Evolutionary conservation across 441 rosid genomes (phyloP).

Genomic region (Pelargonium myrrhifolium): DNA sequence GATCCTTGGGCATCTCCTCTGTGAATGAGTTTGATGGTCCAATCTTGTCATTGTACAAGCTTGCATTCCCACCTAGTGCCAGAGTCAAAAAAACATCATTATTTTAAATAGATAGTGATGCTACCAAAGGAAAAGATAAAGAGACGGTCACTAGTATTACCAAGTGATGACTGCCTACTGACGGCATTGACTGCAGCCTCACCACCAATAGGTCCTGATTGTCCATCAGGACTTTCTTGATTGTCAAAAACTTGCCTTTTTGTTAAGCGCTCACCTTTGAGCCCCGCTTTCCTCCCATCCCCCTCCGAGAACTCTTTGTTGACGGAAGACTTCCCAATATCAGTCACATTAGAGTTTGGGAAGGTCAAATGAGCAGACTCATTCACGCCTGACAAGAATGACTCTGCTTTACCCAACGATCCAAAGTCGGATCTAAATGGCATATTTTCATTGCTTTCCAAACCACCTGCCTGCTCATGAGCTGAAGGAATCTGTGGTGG

Average conservation of each 20-base stretch:
- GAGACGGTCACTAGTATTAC: conserved; percentile 30
- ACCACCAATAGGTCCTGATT: conserved; percentile 27
- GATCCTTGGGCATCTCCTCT: conserved; percentile 31
- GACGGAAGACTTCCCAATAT: conserved; percentile 21
- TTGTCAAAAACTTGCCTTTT: conserved; percentile 32
- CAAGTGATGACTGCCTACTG: conserved; percentile 42
- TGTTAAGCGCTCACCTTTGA: conserved; percentile 25
- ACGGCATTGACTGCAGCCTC: conserved; percentile 25
- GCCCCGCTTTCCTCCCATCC: conserved; percentile 27
- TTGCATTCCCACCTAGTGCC: conserved; percentile 27
- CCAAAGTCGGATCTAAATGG: conserved; percentile 30
- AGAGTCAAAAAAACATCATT: conserved; percentile 9
- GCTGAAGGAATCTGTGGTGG: conserved; percentile 21
- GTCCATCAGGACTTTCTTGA: conserved; percentile 33
- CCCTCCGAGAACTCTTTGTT: conserved; percentile 29
- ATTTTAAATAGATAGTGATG: not conserved
- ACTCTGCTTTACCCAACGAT: conserved; percentile 27
- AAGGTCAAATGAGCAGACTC: conserved; percentile 27
- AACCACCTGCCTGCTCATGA: conserved; percentile 34
- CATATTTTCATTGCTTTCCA: conserved; percentile 29
- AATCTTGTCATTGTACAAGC: conserved; percentile 34
- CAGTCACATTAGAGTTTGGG: conserved; percentile 23
- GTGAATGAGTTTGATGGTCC: conserved; percentile 28
- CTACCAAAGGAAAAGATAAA: conserved; percentile 3
- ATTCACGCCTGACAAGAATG: conserved; percentile 23